These are phyloP conservation scores for Hanseniaspora vineae DNA, from an alignment of 805 yeast genomes.

Conservation along the genomic window DNA sequence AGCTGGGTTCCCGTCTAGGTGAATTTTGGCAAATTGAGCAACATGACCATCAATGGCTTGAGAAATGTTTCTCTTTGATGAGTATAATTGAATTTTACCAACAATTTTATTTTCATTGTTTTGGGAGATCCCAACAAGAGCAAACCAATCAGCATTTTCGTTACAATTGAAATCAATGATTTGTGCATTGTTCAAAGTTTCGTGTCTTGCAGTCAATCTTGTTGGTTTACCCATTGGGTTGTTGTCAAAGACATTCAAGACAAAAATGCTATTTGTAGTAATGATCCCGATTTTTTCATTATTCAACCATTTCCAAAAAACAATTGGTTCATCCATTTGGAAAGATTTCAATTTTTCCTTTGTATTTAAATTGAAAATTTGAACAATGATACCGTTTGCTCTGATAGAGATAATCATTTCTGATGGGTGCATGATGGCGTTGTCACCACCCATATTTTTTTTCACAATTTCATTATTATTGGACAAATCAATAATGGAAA, in stretches of 20 bases:
- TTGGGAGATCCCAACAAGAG: constrained; percentile 88
- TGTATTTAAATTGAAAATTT: constrained; percentile 77
- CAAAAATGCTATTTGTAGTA: constrained; percentile 60
- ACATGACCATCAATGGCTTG: constrained; percentile 98
- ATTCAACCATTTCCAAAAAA: constrained; percentile 91
- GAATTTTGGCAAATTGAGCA: constrained; percentile 69
- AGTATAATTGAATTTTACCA: constrained; percentile 89
- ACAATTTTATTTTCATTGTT: constrained; percentile 78
- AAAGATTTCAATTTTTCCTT: constrained; percentile 84
- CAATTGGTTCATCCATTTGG: constrained; percentile 76
- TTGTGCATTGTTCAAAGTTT: constrained; percentile 64
- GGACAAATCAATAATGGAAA: constrained; percentile 79
- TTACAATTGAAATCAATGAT: constrained; percentile 84
- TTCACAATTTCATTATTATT: constrained; percentile 70
- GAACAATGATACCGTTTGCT: constrained; percentile 93
- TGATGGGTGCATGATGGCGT: constrained; percentile 92
- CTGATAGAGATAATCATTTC: constrained; percentile 82
- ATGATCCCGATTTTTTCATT: constrained; percentile 67
- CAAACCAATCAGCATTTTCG: constrained; percentile 78
- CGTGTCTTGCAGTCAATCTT: constrained; percentile 73
- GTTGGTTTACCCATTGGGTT: constrained; percentile 69
- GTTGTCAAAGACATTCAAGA: constrained; percentile 77
- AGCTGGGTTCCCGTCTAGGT: constrained; percentile 57
- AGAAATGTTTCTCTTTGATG: constrained; percentile 79
- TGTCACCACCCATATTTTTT: constrained; percentile 94